Conservation (phyloP, 345 rosid species). For the Hibiscus tridactylites region DNA sequence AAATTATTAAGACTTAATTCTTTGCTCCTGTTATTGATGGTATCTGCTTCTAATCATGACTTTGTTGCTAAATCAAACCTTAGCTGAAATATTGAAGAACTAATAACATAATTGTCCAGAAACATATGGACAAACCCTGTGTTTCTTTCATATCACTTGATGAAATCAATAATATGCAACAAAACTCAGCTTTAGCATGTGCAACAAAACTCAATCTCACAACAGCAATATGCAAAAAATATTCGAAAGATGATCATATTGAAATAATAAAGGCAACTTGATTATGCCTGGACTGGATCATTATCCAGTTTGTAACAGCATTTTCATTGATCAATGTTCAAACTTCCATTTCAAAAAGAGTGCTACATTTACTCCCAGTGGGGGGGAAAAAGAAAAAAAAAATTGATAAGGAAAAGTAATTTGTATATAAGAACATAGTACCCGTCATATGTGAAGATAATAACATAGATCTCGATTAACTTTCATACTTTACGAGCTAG, state of each 20-base stretch:
- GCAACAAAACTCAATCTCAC: background rate
- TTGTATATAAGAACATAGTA: background rate
- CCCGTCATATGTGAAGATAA: background rate
- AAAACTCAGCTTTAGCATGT: background rate
- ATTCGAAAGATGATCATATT: background rate
- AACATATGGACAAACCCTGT: background rate
- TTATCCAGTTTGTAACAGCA: background rate
- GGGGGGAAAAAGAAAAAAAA: background rate
- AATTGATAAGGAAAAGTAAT: background rate
- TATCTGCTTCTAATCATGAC: background rate
- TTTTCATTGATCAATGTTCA: background rate
- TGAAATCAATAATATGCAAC: background rate
- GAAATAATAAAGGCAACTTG: background rate
- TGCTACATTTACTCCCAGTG: background rate
- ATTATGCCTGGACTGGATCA: background rate
- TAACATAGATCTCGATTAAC: background rate
- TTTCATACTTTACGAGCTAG: conserved; percentile 61
- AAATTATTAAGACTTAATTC: background rate
- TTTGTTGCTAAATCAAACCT: background rate
- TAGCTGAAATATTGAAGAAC: background rate
- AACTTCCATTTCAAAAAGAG: background rate
- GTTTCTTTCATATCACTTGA: background rate
- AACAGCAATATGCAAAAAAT: background rate
- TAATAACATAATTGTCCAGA: too few species aligned
- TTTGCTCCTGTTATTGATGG: background rate